Conservation (phyloP, 1,139 yeast species). For the Saccharomyces hybrid region DNA sequence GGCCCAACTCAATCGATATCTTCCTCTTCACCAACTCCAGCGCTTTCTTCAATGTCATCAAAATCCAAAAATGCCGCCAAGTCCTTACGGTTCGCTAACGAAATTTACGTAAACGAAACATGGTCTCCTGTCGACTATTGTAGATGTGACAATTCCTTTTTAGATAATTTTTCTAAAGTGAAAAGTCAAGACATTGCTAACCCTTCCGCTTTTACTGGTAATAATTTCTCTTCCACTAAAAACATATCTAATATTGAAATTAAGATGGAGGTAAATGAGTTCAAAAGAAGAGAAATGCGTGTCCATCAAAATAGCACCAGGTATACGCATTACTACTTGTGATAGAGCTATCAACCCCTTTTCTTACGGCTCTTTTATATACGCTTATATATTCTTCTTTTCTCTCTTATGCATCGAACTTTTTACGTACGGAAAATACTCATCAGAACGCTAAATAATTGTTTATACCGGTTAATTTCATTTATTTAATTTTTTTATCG, state of each 20-base stretch:
- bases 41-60: background rate
- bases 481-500: background rate
- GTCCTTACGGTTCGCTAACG: slow-evolving; percentile 14
- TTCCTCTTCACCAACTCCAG: slow-evolving; percentile 2
- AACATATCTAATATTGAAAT: slow-evolving; percentile 9
- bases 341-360: background rate
- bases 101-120: slow-evolving; percentile 17
- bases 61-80: slow-evolving; percentile 1
- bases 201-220: slow-evolving; percentile 2
- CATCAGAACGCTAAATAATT: background rate
- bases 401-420: background rate
- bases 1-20: slow-evolving; percentile 1
- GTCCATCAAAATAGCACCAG: slow-evolving; percentile 25
- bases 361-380: background rate
- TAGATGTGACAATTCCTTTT: slow-evolving; percentile 20
- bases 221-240: slow-evolving; percentile 1
- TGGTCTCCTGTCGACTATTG: slow-evolving; percentile 22
- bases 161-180: slow-evolving; percentile 16
- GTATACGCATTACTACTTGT: slow-evolving; percentile 24
- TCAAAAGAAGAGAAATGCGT: slow-evolving; percentile 27
- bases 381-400: background rate
- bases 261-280: slow-evolving; percentile 26
- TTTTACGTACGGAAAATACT: background rate
- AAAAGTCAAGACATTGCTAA: slow-evolving; percentile 11
- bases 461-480: background rate